Percentiles rank a stretch among this genome's conserved stretches.
These are phyloP conservation scores for Pseudocercospora crystallina DNA, from an alignment of 2,329 filamentous ascomycete genomes.

Conservation along the genomic window DNA sequence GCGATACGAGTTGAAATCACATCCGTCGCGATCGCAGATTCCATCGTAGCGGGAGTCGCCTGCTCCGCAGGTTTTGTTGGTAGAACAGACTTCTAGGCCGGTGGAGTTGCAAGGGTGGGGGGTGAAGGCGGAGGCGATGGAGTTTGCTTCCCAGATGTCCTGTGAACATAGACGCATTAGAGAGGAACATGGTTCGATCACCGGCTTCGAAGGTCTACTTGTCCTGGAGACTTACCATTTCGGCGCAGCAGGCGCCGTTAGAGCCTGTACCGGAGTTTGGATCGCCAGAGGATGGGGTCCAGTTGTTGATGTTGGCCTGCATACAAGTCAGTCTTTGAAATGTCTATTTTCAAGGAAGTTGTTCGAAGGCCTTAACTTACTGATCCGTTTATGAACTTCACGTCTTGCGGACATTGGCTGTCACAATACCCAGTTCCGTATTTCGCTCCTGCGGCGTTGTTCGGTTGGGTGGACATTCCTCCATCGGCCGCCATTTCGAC, in stretches of 20 bases:
- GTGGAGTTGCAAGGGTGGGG: slow-evolving; percentile 62
- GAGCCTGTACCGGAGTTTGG: slow-evolving; percentile 33
- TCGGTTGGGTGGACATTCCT: slow-evolving; percentile 48
- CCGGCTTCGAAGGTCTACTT: slow-evolving; percentile 36
- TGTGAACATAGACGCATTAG: too few relatives aligned
- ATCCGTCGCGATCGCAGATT: slow-evolving; percentile 67
- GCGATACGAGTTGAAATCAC: slow-evolving; percentile 69
- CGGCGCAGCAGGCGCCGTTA: slow-evolving; percentile 63
- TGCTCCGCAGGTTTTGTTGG: slow-evolving; percentile 50
- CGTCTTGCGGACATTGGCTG: slow-evolving; percentile 44
- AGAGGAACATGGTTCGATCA: too few relatives aligned
- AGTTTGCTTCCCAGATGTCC: slow-evolving; percentile 70
- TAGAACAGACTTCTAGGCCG: slow-evolving; percentile 40
- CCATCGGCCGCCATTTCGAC: slow-evolving; percentile 64
- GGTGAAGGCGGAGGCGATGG: slow-evolving; percentile 62
- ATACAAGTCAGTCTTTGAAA: slow-evolving; percentile 14
- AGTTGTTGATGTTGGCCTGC: slow-evolving; percentile 48
- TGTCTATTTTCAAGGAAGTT: too few relatives aligned
- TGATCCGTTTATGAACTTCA: slow-evolving; percentile 34
- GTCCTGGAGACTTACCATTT: too few relatives aligned
- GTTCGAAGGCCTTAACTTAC: slow-evolving; percentile 10
- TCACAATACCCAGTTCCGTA: slow-evolving; percentile 62
- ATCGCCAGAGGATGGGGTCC: slow-evolving; percentile 26
- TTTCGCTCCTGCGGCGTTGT: slow-evolving; percentile 41
- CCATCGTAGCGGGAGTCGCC: slow-evolving; percentile 50